Evolutionary conservation across 768 basidiomycete genomes (phyloP), one percentile per base, ranked within the genome.

Genomic region (Lyophyllum atratum): DNA sequence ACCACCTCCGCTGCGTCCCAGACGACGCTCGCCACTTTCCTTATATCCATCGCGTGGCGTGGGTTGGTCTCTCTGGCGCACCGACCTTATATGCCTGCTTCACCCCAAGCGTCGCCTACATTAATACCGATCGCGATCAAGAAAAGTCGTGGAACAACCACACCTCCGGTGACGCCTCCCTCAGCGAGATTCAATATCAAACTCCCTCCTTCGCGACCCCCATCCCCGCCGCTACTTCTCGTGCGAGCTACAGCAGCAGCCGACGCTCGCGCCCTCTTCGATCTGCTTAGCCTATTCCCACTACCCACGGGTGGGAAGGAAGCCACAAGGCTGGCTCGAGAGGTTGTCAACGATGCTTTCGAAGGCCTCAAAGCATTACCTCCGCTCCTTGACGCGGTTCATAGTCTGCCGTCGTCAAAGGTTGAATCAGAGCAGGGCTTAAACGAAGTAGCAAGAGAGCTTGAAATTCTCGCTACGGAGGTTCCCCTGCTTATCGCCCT

Each of bases 321-420:
- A 58, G 67, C 72, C 10, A 79, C 81, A 10, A 75, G 74, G 24
- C 69, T 90, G 9, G 91, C 92, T n/a, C 78, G 80, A 39, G 91
- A 93, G 67, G 92, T 89, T 5, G 90, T 93, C 10, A 86, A 89
- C 52, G 91, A 92, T 64, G 92, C 89, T 1, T 85, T 88, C 62
- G 82, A 80, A 53, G 87, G 84, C 15, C 72, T 93, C 25, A 73
- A 77, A 61, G 80, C 84, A 21, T 70, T 93, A 17, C 74, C 75
- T 15, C 73, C 77, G 10, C 76, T 92, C 25, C 74, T 92, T 14
- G 86, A 87, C 56, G 76, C 76, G 15, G 74, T 80, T 15, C 64
- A 61, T 19, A 28, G 56, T 3, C 53, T 62, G 4, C 68, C 74
- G 37, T 68, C 74, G 34, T 51, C 54, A 28, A 66, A 69, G 40